A percentile compares a stretch with the other conserved stretches of the same genome.
These are phyloP conservation scores for Sarocladium strictum DNA, from an alignment of 2,329 filamentous ascomycete genomes.

Conservation along the genomic window DNA sequence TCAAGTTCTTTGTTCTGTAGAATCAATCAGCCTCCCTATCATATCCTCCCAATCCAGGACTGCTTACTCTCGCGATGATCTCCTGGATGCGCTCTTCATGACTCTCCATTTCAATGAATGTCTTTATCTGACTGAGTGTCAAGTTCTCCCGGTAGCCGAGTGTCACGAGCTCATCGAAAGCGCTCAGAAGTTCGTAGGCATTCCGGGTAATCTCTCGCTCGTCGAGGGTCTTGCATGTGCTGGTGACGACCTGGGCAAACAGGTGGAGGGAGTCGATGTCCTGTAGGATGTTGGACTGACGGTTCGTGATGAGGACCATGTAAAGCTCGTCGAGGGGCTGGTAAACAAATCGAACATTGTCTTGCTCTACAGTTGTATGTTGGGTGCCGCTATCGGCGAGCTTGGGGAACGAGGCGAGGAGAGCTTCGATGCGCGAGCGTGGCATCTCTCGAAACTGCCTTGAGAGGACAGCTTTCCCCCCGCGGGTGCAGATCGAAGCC, in stretches of 20 bases:
- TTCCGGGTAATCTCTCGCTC: conserved; percentile 93
- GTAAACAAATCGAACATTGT: conserved; percentile 99
- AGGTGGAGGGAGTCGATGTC: conserved; percentile 98
- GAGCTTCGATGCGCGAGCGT: conserved; percentile 89
- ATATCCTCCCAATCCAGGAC: conserved; percentile 10
- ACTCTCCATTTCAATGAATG: conserved; percentile 98
- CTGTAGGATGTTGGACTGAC: conserved; percentile 97
- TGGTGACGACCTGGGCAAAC: conserved; percentile 94
- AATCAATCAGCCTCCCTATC: conserved; percentile 9
- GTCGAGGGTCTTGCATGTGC: conserved; percentile 91
- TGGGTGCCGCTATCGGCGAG: conserved; percentile 93
- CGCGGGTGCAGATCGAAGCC: conserved; percentile 96
- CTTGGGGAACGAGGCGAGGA: conserved; percentile 96
- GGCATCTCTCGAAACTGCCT: conserved; percentile 98
- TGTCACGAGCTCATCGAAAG: conserved; percentile 95
- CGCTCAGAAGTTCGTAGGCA: conserved; percentile 91
- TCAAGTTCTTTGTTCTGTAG: conserved; percentile 94
- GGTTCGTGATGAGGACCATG: conserved; percentile 99
- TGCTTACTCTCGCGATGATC: conserved; percentile 79
- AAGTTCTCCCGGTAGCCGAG: conserved; percentile 95
- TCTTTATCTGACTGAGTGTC: conserved; percentile 95
- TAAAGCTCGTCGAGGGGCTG: conserved; percentile 98
- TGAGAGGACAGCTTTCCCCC: conserved; percentile 96
- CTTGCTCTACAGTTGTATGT: conserved; percentile 97
- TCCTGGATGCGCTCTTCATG: conserved; percentile 99